A percentile compares a stretch with the other conserved stretches of the same genome.
These are phyloP conservation scores for Alternaria metachromatica DNA, from an alignment of 2,329 filamentous ascomycete genomes.

Conservation along the genomic window DNA sequence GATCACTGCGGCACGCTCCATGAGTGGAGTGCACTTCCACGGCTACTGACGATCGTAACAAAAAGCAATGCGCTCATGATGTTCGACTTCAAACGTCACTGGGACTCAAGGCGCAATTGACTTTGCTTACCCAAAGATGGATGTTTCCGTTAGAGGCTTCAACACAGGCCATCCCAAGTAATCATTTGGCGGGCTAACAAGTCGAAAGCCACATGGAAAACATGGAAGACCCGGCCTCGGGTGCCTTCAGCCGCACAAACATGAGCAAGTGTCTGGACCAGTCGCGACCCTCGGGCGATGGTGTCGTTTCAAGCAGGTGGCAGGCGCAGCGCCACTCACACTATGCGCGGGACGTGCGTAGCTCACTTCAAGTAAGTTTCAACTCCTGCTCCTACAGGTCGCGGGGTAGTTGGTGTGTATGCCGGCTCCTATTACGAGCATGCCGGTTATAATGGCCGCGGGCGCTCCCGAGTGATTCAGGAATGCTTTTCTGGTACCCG, in stretches of 20 bases:
- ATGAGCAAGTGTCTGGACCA: neutral
- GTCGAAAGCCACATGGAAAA: neutral
- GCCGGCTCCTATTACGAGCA: neutral
- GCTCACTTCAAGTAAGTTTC: conserved; percentile 8
- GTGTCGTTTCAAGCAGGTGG: conserved; percentile 13
- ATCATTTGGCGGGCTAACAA: neutral
- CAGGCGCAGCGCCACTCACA: conserved; percentile 1
- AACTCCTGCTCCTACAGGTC: conserved; percentile 1
- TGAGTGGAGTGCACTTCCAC: neutral
- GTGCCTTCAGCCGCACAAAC: neutral
- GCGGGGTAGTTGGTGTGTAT: conserved; percentile 4
- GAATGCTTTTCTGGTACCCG: conserved; percentile 4
- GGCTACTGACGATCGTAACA: neutral
- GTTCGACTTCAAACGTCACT: neutral
- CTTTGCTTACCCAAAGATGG: neutral
- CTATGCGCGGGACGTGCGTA: conserved; percentile 8
- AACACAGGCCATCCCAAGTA: neutral
- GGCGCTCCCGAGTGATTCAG: conserved; percentile 6
- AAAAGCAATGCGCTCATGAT: neutral
- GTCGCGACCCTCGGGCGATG: conserved; percentile 1
- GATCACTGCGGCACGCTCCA: neutral
- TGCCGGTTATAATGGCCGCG: conserved; percentile 13
- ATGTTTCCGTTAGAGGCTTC: neutral
- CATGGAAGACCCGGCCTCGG: neutral
- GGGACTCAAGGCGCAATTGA: neutral